Base-by-base conservation (phyloP, 2,329 filamentous ascomycete species). In the Xylariaceae sp. region DNA sequence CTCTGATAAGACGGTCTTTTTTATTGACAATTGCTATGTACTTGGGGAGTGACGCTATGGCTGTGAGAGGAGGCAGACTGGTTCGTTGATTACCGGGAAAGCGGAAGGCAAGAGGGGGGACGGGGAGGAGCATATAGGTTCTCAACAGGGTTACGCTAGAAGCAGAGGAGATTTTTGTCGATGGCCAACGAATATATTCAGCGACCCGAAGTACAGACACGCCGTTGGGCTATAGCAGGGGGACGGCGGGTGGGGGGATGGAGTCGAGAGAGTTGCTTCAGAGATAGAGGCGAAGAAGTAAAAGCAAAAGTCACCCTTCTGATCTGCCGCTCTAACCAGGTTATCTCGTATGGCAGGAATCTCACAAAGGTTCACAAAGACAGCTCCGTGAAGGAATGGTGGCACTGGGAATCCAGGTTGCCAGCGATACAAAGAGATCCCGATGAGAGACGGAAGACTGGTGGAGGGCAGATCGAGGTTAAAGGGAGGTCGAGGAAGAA, bases 1-100 rank as follows among this genome's bases (percentile, higher is more conserved):
- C 53, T 61, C 59, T 60, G 58, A 61, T 56, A 67, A 66, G 56
- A 62, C 56, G 62, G 70, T 77, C 68, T 77, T 70, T 73, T 76
- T 68, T 76, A 74, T 77, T 77, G 70, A 73, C 72, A 77, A 76
- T 71, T 41, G 70, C 74, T 76, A 72, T 72, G 67, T 75, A 76
- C 69, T 71, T 71, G 66, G 68, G 55, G 29, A 50, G 57, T 36
- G 46, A 50, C 32, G 34, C 49, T 51, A 57, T 26, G 18, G 42
- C 49, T 49, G 49, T 18, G 40, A 22, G 36, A 39, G 40, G 8
- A 45, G 43, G 45, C 22, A 50, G 30, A 34, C 5, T 15, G 26
- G 8, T 26, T 26, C 26, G 22, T 39, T 45, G 47, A 37, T 36
- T n/a, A 45, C 40, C 34, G 18, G 26, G 19, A 47, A 30, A 42